Conservation (phyloP, 768 basidiomycete species). For the Lenzites betulinus region DNA sequence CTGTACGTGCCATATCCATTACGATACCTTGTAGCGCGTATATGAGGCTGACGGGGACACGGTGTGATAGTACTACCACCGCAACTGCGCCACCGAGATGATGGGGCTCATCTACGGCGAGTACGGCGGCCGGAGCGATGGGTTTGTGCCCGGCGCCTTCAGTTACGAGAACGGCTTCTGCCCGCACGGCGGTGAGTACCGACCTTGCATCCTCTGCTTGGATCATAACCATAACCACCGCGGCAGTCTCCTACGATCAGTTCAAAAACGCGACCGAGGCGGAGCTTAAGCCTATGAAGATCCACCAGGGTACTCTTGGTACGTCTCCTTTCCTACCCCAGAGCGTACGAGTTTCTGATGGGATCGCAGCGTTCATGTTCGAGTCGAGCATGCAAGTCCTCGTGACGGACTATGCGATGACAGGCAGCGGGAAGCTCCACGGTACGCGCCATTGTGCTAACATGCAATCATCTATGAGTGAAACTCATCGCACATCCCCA, state of each 20-base stretch:
- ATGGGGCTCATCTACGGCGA: constrained; percentile 64
- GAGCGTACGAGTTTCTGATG: no score
- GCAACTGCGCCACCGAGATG: constrained; percentile 63
- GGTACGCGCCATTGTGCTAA: constrained; percentile 35
- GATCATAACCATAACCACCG: not conserved
- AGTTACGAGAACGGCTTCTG: constrained; percentile 67
- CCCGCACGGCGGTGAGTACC: constrained; percentile 56
- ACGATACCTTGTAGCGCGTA: not conserved
- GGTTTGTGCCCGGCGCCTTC: constrained; percentile 60
- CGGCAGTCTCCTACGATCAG: constrained; percentile 57
- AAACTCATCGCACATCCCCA: not conserved
- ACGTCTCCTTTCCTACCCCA: constrained; percentile 13
- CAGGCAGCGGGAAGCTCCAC: constrained; percentile 59
- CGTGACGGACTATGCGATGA: constrained; percentile 65
- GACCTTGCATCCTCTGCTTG: not conserved
- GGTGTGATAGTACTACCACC: constrained; percentile 55
- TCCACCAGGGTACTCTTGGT: constrained; percentile 58
- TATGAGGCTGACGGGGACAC: not conserved
- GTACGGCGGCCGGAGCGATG: constrained; percentile 64
- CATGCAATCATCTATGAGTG: no score
- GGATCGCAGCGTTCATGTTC: constrained; percentile 66
- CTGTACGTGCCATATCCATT: constrained; percentile 39
- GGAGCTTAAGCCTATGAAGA: constrained; percentile 51
- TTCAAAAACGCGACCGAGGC: constrained; percentile 57
- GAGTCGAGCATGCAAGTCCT: constrained; percentile 64